These are phyloP conservation scores for Aspergillus cavernicola DNA, from an alignment of 495 filamentous ascomycete species.

Conservation along the genomic window DNA sequence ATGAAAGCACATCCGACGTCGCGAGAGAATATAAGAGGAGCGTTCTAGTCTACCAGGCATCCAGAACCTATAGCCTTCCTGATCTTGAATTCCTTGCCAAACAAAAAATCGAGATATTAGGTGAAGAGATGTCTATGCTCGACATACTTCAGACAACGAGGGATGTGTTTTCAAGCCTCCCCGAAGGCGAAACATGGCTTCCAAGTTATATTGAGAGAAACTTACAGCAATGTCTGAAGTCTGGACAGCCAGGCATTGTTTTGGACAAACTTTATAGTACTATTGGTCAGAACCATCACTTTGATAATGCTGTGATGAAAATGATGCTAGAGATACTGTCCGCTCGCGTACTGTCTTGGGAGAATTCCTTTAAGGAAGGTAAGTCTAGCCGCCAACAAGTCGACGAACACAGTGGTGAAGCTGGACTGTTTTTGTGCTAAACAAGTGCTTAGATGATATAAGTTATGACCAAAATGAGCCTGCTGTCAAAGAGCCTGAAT, in stretches of 20 bases:
- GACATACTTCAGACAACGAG: conserved; percentile 8
- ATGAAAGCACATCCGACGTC: neutral
- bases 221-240: too few relatives aligned
- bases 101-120: conserved; percentile 8
- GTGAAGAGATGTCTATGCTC: neutral
- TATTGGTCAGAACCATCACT: neutral
- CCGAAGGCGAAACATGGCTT: conserved; percentile 15
- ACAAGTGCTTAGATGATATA: too few relatives aligned
- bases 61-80: conserved; percentile 4
- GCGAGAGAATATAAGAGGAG: conserved; percentile 14
- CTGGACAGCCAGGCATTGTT: too few relatives aligned
- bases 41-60: conserved; percentile 14
- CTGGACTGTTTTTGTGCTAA: too few relatives aligned
- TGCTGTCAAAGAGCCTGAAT: too few relatives aligned
- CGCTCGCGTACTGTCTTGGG: neutral
- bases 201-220: neutral
- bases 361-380: too few relatives aligned
- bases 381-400: too few relatives aligned
- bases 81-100: conserved; percentile 11
- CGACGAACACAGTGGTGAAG: too few relatives aligned
- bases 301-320: neutral
- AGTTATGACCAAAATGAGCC: too few relatives aligned
- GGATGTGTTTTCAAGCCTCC: conserved; percentile 11
- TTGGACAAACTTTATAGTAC: neutral
- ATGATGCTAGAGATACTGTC: neutral